Percentiles rank a stretch among this genome's conserved stretches.
These are phyloP conservation scores for Suillus americanus DNA, from an alignment of 768 basidiomycete species.

Conservation along the genomic window DNA sequence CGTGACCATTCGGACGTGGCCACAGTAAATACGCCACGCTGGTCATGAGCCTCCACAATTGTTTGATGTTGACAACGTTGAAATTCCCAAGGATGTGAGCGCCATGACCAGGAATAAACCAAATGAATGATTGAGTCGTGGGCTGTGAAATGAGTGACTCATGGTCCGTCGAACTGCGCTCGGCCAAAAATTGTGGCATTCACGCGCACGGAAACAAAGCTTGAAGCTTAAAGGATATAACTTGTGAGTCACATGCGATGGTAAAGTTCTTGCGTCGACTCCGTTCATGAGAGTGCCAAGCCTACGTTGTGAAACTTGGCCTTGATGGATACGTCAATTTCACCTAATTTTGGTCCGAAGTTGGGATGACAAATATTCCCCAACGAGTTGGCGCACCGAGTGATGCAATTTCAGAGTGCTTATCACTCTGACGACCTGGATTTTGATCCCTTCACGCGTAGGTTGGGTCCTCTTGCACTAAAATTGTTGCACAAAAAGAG, in stretches of 20 bases:
- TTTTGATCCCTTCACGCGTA: neutral
- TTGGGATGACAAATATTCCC: neutral
- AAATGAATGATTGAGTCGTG: no score
- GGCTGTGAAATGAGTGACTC: no score
- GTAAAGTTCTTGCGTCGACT: neutral
- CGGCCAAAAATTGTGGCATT: no score
- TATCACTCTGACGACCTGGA: neutral
- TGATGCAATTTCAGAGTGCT: neutral
- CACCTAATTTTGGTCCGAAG: neutral
- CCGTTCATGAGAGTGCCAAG: no score
- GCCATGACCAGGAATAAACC: no score
- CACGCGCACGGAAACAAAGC: no score
- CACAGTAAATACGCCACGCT: neutral
- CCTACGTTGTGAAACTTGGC: no score
- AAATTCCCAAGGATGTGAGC: no score
- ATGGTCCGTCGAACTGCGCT: no score
- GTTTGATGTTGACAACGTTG: no score
- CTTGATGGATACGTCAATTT: neutral
- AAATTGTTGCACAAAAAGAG: neutral
- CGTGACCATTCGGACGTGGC: neutral
- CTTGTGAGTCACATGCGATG: neutral
- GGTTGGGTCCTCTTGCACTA: neutral
- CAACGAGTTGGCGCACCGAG: neutral
- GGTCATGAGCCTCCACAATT: neutral
- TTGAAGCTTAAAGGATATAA: neutral